phyloP scores from a whole-genome alignment of 2,329 filamentous ascomycete species.

The Monascus ruber region DNA sequence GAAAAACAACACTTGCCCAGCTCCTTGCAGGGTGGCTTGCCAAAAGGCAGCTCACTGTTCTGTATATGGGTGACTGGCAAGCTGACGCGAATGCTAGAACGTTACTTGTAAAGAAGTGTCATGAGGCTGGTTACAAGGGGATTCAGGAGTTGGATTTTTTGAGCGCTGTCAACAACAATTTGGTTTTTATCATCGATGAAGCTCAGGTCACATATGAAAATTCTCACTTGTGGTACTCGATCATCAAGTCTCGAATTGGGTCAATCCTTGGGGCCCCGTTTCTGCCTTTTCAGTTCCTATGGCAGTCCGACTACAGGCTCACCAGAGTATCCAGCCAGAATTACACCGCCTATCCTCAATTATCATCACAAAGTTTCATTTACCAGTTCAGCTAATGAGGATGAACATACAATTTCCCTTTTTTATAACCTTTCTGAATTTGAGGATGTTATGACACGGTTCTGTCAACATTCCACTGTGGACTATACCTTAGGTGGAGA shows the following conservation, averaged over 20 bases:
- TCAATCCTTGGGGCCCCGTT: not conserved
- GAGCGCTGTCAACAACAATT: not conserved
- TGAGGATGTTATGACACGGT: not conserved
- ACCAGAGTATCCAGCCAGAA: not conserved
- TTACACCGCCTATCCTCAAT: not conserved
- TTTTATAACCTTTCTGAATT: not conserved
- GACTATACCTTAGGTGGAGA: not conserved
- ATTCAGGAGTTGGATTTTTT: not conserved
- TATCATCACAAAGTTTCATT: not conserved
- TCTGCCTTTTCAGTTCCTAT: constrained; percentile 1
- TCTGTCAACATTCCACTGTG: too few relatives aligned
- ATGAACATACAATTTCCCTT: not conserved
- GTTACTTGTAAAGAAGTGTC: not conserved
- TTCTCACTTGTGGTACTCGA: not conserved
- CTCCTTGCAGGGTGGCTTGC: not conserved
- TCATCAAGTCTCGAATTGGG: not conserved
- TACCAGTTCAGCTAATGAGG: not conserved
- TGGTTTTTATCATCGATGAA: not conserved
- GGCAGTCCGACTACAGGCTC: not conserved
- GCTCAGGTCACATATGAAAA: not conserved
- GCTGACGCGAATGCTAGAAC: not conserved
- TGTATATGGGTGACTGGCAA: not conserved
- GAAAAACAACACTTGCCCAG: constrained; percentile 1
- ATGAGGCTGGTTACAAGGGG: not conserved
- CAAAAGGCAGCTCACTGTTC: not conserved